Evolutionary conservation across 108 stramenopile genomes (phyloP).

Genomic region (Nitzschia putrida): DNA sequence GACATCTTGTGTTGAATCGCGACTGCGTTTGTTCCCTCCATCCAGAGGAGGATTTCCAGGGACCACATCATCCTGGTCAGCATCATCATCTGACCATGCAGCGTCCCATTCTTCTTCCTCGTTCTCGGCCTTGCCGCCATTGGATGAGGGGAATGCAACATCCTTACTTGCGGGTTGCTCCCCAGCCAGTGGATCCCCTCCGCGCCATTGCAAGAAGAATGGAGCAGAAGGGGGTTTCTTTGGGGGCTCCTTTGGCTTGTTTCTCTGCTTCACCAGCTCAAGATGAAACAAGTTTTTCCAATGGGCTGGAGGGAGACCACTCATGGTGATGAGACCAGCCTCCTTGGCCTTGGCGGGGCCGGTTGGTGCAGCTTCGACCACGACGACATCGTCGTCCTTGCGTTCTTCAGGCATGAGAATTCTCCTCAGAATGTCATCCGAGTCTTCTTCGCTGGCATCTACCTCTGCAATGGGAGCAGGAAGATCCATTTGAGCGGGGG

Average conservation of each 20-base stretch:
- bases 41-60: constrained; percentile 19
- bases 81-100: constrained; percentile 82
- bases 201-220: constrained; percentile 93
- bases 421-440: constrained; percentile 33
- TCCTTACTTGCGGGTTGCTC: constrained; percentile 19
- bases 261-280: constrained; percentile 92
- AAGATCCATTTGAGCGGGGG: constrained; percentile 82
- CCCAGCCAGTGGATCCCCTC: constrained; percentile 42
- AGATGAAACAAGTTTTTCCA: constrained; percentile 96
- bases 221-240: constrained; percentile 93
- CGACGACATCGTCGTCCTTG: constrained; percentile 1
- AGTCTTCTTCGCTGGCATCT: constrained; percentile 51
- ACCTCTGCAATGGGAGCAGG: constrained; percentile 81
- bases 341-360: constrained; percentile 53
- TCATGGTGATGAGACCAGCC: constrained; percentile 82
- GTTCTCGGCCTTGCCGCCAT: constrained; percentile 13
- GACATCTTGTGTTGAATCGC: constrained; percentile 21
- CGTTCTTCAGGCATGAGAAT: constrained; percentile 6
- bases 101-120: constrained; percentile 74
- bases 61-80: constrained; percentile 28
- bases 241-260: constrained; percentile 92
- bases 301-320: constrained; percentile 90
- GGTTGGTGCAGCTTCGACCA: constrained; percentile 10
- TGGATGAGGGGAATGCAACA: constrained; percentile 20
- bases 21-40: constrained; percentile 25